Evolutionary conservation across 371 early-diverging fungal species (phyloP), one percentile per base, ranked within the genome.

Genomic region (Globomyces sp.): DNA sequence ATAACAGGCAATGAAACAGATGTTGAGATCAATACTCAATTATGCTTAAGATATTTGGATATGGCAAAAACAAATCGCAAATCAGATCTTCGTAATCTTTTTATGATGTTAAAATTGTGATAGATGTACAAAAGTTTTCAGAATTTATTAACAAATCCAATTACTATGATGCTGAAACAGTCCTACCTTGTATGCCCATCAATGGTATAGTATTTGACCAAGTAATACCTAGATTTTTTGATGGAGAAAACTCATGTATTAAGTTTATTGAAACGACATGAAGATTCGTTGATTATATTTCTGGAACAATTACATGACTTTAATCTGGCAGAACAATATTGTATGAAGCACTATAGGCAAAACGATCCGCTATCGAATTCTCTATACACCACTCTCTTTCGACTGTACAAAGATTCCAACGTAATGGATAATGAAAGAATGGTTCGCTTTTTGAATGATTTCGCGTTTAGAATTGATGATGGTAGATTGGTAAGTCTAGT

Each of bases 191-290:
- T 37, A 6, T 63, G 6, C 63, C 63, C 4, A 49, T 37, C 9
- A 11, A 63, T 24, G 24, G 24, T 24, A 24, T 24, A 24, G 24
- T 24, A 24, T 24, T 24, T 24, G 24, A 24, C 24, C 24, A 24
- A 24, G 24, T 24, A 24, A 24, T 24, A 24, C 24, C 24, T 24
- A 37, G 9, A 52, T 11, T 79, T 93, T 42, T 92, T 84, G 68
- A 90, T 91, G 66, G 94, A 93, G 72, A 84, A 92, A 13, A 92
- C 92, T 1, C 79, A 91, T 42, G 76, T 95, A 2, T 80, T 95
- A 3, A 88, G 91, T 68, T 82, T 91, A 47, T 85, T 97, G 63
- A 87, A 89, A 10, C 88, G 90, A 65, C 94, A 94, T 67, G 87
- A 89, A 59, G 93, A 94, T 68, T 94, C 94, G 0, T 75, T 97